Conservation (phyloP, 2,329 filamentous ascomycete genomes). For the Hypoxylon sp. region DNA sequence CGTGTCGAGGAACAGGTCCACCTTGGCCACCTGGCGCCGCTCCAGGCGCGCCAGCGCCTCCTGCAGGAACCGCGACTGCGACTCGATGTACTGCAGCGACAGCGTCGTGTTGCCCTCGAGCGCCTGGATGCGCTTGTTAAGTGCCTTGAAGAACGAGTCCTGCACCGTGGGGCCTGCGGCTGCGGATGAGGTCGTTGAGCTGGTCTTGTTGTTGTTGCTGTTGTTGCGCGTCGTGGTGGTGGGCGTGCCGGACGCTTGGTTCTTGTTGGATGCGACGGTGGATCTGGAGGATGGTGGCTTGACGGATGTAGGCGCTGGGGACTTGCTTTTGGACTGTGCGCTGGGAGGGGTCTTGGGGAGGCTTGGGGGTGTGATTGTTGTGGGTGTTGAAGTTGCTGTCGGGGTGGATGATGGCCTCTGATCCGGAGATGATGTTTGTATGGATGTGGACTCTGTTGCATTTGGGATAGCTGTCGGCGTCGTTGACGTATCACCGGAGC, state of each 20-base stretch:
- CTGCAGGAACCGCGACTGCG: conserved; percentile 88
- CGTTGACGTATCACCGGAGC: conserved; percentile 17
- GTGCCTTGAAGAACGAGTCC: conserved; percentile 96
- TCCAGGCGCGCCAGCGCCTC: conserved; percentile 89
- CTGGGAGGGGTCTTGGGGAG: conserved; percentile 28
- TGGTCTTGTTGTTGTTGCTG: conserved; percentile 53
- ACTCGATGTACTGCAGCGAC: conserved; percentile 94
- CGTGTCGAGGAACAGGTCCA: conserved; percentile 79
- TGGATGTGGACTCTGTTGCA: conserved; percentile 23
- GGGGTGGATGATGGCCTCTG: conserved; percentile 23
- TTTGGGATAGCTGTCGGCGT: conserved; percentile 24
- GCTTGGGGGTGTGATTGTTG: conserved; percentile 29
- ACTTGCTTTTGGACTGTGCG: conserved; percentile 37
- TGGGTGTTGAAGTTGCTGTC: conserved; percentile 23
- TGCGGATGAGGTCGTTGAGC: conserved; percentile 53
- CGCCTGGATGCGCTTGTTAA: conserved; percentile 89
- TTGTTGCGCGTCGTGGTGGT: no score
- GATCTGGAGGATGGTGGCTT: conserved; percentile 43
- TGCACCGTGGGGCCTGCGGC: conserved; percentile 82
- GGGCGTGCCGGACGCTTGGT: conserved; percentile 37
- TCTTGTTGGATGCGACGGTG: conserved; percentile 35
- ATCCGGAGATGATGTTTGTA: conserved; percentile 23
- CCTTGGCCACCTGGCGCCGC: conserved; percentile 85
- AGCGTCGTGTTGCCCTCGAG: conserved; percentile 93
- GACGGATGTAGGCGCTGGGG: conserved; percentile 41